Base-by-base conservation (phyloP, 2,329 filamentous ascomycete genomes). In the Aspergillus quadrilineatus region DNA sequence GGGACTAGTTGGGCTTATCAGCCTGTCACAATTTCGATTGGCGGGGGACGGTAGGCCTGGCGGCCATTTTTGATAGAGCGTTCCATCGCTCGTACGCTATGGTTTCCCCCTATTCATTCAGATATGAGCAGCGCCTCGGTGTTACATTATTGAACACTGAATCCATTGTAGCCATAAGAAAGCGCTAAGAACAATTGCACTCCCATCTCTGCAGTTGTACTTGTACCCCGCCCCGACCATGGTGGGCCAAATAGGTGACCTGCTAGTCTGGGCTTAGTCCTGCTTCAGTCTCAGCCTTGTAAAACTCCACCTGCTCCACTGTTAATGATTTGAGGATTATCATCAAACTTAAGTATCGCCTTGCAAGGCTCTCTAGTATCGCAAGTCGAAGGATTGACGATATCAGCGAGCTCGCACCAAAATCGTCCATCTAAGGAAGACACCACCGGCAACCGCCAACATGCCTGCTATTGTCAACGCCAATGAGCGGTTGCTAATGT, bases 401-500 rank as follows among this genome's bases (percentile, higher is more conserved):
- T 22, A 28, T 57, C 37, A 57, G 29, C 49, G 55, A 41, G 17
- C 43, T 39, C 43, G 48, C 44, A 57, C n/a, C 43, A 57, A 22
- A 53, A 32, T 51, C 6, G 55, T 49, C 17, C 49, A 44, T 8
- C 44, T 34, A 2, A 53, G 28, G 6, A 57, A 29, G 7, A 57
- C 43, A n/a, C 54, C 54, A 3, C 55, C 55, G 15, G 28, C 49
- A 28, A 57, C 49, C 17, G 49, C 55, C n/a, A 53, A 14, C 44
- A 49, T 30, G 30, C 55, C 49, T 3, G 34, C 50, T n/a, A 30
- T 43, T 12, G 55, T 53, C 44, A 51, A 48, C 10, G 39, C 6
- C 29, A 57, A 30, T n/a, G 55, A 57, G 9, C 34, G 41, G n/a
- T 57, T 52, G 44, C 42, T 57, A 17, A 52, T 10, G 17, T 52